phyloP scores from a whole-genome alignment of 768 basidiomycete species.

The Boletales sp. region DNA sequence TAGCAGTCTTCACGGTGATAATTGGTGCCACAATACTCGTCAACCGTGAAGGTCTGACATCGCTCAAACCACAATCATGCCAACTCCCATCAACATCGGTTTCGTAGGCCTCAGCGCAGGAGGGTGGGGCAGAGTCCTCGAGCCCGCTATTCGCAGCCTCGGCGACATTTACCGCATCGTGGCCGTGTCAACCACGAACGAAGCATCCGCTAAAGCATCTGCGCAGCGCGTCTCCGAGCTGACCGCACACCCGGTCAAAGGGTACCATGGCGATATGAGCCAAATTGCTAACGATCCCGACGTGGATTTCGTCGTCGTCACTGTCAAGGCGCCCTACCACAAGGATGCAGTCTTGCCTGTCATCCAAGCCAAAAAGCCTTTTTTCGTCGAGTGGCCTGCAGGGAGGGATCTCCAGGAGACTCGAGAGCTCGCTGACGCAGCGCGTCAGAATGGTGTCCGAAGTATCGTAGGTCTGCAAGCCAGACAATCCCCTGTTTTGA shows the following conservation, averaged over 20 bases:
- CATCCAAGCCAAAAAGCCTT: slow-evolving; percentile 12
- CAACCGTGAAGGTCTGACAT: too few relatives aligned
- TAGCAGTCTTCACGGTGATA: too few relatives aligned
- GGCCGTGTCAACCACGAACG: slow-evolving; percentile 9
- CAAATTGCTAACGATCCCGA: slow-evolving; percentile 14
- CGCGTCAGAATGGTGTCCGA: slow-evolving; percentile 3
- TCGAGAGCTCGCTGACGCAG: slow-evolving; percentile 5
- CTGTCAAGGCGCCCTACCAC: slow-evolving; percentile 9
- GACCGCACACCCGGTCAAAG: slow-evolving; percentile 5
- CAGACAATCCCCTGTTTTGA: slow-evolving; percentile 10
- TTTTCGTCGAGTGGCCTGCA: slow-evolving; percentile 12
- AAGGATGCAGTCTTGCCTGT: slow-evolving; percentile 6
- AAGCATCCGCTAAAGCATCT: slow-evolving; percentile 4
- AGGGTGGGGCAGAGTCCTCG: slow-evolving; percentile 6
- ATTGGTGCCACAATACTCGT: too few relatives aligned
- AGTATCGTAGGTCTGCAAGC: slow-evolving; percentile 9
- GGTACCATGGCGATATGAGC: slow-evolving; percentile 8
- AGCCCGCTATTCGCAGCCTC: slow-evolving; percentile 6
- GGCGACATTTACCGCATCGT: slow-evolving; percentile 11
- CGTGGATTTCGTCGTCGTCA: slow-evolving; percentile 11
- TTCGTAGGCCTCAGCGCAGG: slow-evolving; percentile 7
- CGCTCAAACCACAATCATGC: not conserved
- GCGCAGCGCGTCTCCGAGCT: slow-evolving; percentile 5
- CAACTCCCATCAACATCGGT: slow-evolving; percentile 4
- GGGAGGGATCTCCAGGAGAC: slow-evolving; percentile 9